These are phyloP conservation scores for Curvularia spicifera DNA, from an alignment of 2,329 filamentous ascomycete genomes.

Conservation along the genomic window DNA sequence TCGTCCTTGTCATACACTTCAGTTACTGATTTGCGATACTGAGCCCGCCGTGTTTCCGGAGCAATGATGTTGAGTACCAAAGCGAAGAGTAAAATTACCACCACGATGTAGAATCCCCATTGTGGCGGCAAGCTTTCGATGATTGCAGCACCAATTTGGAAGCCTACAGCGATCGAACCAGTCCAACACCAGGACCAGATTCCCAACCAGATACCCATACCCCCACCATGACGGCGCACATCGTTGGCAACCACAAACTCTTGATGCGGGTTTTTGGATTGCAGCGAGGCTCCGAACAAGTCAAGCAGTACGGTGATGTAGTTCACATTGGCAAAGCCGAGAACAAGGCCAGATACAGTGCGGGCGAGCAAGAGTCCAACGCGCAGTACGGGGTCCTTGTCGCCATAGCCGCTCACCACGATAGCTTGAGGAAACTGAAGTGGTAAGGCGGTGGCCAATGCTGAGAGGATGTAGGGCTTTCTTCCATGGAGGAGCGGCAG, in stretches of 20 bases:
- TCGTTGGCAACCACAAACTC: constrained; percentile 72
- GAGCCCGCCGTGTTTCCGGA: constrained; percentile 73
- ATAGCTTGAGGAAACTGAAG: constrained; percentile 78
- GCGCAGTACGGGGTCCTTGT: constrained; percentile 63
- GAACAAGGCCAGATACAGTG: constrained; percentile 68
- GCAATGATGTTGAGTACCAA: constrained; percentile 73
- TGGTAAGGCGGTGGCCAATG: constrained; percentile 72
- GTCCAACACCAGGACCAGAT: constrained; percentile 74
- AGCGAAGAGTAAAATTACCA: constrained; percentile 69
- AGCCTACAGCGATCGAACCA: constrained; percentile 73
- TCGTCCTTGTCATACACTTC: constrained; percentile 60
- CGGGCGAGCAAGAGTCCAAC: constrained; percentile 68
- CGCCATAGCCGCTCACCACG: constrained; percentile 59
- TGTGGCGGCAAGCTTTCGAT: constrained; percentile 68
- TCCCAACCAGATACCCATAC: constrained; percentile 76
- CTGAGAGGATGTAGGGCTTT: constrained; percentile 75
- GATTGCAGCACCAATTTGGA: constrained; percentile 72
- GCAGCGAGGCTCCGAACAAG: constrained; percentile 76
- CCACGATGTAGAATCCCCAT: constrained; percentile 78
- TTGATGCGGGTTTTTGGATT: constrained; percentile 74
- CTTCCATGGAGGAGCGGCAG: constrained; percentile 76
- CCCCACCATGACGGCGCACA: constrained; percentile 75
- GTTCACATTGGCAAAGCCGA: constrained; percentile 81
- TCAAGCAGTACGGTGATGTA: constrained; percentile 74
- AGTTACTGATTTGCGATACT: constrained; percentile 70